These are phyloP conservation scores for Ilyonectria sp. DNA, from an alignment of 2,329 filamentous ascomycete species.

Conservation along the genomic window DNA sequence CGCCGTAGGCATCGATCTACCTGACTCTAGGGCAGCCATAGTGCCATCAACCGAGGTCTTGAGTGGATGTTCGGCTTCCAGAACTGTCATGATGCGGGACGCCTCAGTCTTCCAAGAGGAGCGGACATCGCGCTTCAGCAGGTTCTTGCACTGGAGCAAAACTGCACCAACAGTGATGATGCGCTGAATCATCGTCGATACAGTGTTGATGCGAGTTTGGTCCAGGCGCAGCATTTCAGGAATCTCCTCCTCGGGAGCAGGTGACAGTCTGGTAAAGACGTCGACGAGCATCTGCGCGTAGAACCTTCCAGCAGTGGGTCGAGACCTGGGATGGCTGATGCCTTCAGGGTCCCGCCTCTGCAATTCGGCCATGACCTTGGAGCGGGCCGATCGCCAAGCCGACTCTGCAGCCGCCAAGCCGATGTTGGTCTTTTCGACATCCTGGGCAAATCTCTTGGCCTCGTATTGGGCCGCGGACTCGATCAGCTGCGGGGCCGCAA, in stretches of 20 bases:
- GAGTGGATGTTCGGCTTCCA: slow-evolving; percentile 69
- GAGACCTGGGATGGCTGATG: slow-evolving; percentile 72
- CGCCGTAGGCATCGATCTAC: slow-evolving; percentile 75
- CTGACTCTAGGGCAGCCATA: slow-evolving; percentile 74
- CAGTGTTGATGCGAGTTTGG: slow-evolving; percentile 68
- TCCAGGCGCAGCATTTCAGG: slow-evolving; percentile 85
- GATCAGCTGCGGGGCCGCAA: slow-evolving; percentile 79
- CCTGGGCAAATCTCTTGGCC: slow-evolving; percentile 77
- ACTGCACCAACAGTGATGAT: slow-evolving; percentile 83
- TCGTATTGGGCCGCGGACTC: slow-evolving; percentile 82
- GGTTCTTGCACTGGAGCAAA: slow-evolving; percentile 84
- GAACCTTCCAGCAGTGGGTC: slow-evolving; percentile 78
- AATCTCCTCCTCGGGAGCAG: slow-evolving; percentile 67
- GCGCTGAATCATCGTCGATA: slow-evolving; percentile 60
- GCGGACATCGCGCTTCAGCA: slow-evolving; percentile 85
- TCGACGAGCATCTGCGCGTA: slow-evolving; percentile 84
- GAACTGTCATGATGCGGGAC: slow-evolving; percentile 77
- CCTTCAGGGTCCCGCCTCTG: slow-evolving; percentile 79
- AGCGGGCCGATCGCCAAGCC: slow-evolving; percentile 77
- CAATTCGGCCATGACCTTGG: slow-evolving; percentile 76
- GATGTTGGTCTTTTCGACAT: slow-evolving; percentile 70
- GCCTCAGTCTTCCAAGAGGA: slow-evolving; percentile 84
- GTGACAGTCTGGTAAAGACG: slow-evolving; percentile 77
- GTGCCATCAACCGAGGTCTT: slow-evolving; percentile 72
- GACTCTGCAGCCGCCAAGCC: slow-evolving; percentile 72